A percentile compares a stretch with the other conserved stretches of the same genome.
These are phyloP conservation scores for Rhodotorula glutinis DNA, from an alignment of 1,284 basidiomycete genomes.

Conservation along the genomic window DNA sequence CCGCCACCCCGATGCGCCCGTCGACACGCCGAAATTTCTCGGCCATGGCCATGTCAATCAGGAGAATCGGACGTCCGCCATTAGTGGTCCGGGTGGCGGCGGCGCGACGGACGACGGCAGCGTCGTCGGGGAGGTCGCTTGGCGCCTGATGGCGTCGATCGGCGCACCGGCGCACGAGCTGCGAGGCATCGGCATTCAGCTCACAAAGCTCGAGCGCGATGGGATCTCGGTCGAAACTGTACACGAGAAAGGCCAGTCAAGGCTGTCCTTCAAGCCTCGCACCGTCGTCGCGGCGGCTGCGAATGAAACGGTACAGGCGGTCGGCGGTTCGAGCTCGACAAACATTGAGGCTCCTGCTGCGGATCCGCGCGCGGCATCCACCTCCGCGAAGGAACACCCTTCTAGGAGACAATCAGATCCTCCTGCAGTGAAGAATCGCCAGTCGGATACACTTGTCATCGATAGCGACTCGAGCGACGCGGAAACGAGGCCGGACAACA, in stretches of 20 bases:
- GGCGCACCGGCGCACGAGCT: conserved; percentile 78
- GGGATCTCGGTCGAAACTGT: conserved; percentile 16
- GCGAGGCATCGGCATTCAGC: conserved; percentile 87
- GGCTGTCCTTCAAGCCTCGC: conserved; percentile 20
- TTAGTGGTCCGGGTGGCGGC: conserved; percentile 58
- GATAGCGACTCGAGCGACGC: conserved; percentile 2
- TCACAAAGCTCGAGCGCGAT: conserved; percentile 74
- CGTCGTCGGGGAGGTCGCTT: conserved; percentile 72
- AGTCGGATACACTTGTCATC: not conserved
- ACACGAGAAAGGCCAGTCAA: conserved; percentile 28
- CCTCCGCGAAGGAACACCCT: no score
- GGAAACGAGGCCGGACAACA: no score
- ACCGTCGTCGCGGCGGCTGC: not conserved
- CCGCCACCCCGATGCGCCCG: conserved; percentile 76
- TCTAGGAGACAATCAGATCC: not conserved
- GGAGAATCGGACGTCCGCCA: conserved; percentile 43
- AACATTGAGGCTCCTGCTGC: no score
- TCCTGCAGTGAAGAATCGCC: not conserved
- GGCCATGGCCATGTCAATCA: conserved; percentile 65
- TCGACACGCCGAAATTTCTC: conserved; percentile 94
- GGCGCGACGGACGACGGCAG: conserved; percentile 68
- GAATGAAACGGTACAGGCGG: not conserved
- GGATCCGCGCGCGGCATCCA: no score
- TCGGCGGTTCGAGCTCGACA: not conserved
- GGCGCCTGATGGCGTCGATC: conserved; percentile 65